Conservation (phyloP, 768 basidiomycete species). For the Rhizopogon vesiculosus region DNA sequence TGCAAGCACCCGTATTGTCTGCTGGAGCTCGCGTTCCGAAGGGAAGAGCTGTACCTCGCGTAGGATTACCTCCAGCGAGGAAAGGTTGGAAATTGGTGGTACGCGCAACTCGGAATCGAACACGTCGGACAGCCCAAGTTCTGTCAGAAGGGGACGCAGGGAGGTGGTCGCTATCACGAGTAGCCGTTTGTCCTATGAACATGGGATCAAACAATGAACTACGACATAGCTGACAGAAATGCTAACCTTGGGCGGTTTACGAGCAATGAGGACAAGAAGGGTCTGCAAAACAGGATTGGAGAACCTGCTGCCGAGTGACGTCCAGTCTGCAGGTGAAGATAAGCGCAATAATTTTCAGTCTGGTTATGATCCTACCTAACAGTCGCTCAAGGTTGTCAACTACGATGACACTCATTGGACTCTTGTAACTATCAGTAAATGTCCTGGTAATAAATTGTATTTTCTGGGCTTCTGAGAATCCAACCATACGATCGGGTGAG, state of each 20-base stretch:
- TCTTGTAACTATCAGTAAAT: slow-evolving; percentile 95
- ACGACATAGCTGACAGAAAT: not conserved
- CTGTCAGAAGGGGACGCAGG: slow-evolving; percentile 75
- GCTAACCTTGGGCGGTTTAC: slow-evolving; percentile 86
- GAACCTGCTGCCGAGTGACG: slow-evolving; percentile 94
- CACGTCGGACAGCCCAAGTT: slow-evolving; percentile 83
- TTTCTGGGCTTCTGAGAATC: slow-evolving; percentile 90
- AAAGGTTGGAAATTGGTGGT: slow-evolving; percentile 71
- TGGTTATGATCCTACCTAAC: slow-evolving; percentile 53
- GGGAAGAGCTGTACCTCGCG: slow-evolving; percentile 76
- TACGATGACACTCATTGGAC: slow-evolving; percentile 92
- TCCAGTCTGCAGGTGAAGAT: slow-evolving; percentile 70
- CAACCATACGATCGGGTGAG: slow-evolving; percentile 96
- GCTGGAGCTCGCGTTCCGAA: slow-evolving; percentile 45
- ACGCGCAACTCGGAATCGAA: slow-evolving; percentile 89
- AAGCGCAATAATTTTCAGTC: not conserved
- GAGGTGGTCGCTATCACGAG: slow-evolving; percentile 92
- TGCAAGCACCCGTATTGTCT: slow-evolving; percentile 60
- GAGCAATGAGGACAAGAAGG: slow-evolving; percentile 80
- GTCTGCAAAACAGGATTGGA: slow-evolving; percentile 93
- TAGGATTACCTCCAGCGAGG: slow-evolving; percentile 71
- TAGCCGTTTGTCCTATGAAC: slow-evolving; percentile 75
- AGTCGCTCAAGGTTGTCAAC: slow-evolving; percentile 93
- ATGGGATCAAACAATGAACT: not conserved
- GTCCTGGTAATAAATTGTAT: slow-evolving; percentile 87